Base-by-base conservation (phyloP, 2,329 filamentous ascomycete species). In the Cordyceps sp. region DNA sequence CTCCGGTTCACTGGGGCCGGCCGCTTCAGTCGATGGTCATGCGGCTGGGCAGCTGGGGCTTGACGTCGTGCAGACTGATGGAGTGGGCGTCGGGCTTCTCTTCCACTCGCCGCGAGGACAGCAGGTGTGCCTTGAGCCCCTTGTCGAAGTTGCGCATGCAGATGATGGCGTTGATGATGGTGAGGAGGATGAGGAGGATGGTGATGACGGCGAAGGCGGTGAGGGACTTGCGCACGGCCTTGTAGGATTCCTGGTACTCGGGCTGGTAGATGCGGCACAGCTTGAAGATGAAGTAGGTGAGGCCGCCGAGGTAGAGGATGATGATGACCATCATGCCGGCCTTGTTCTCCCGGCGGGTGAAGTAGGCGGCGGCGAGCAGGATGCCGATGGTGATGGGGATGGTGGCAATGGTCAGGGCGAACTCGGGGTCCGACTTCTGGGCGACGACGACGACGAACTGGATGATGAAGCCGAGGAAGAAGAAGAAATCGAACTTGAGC, bases 401-500 rank as follows among this genome's bases (percentile, higher is more conserved):
- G 18, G 88, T 90, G 38, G 78, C 81, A 30, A 90, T 75, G 7
- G 92, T 98, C 32, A 96, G 65, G 33, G 70, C 79, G 45, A 90
- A 83, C 54, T 98, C 90, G 45, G 73, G 62, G 39, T 78, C 69
- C 30, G 68, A 67, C 37, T 63, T 69, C 28, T 65, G 62, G 28
- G 72, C 77, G 37, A 98, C 85, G 36, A 96, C 80, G 45, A 98
- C 88, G 33, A 96, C 70, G 55, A 98, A 98, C 51, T 98, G 90
- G 29, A 98, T 83, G 6, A 90, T 96, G 55, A 98, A 98, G 33
- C 88, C 90, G 31, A 98, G 73, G 67, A 98, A 98, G 66, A 98
- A 96, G 73, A 98, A 98, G 59, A 98, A 96, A 59, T 98, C 90
- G 54, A 98, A 98, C 58, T 98, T 98, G 42, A 98, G 69, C 10